Conservation (phyloP, 768 basidiomycete species). For the Pulveroboletus frians region DNA sequence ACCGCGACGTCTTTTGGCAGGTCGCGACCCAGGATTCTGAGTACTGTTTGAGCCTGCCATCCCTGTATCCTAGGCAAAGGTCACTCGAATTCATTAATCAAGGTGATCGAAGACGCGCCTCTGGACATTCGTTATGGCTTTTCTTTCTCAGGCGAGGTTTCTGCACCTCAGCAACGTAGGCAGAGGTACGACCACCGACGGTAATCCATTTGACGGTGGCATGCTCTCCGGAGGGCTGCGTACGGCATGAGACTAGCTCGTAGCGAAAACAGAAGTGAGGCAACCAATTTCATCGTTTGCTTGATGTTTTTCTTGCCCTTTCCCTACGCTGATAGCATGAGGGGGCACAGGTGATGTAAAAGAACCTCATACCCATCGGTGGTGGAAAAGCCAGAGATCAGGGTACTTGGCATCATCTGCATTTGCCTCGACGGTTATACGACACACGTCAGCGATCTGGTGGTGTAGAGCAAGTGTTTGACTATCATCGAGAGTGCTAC, state of each 20-base stretch:
- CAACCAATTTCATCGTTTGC: slow-evolving; percentile 45
- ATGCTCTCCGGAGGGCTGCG: slow-evolving; percentile 60
- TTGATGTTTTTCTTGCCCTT: slow-evolving; percentile 54
- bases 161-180: slow-evolving; percentile 64
- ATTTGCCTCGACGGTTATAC: slow-evolving; percentile 58
- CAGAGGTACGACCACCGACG: slow-evolving; percentile 74
- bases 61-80: not conserved
- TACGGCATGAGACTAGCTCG: slow-evolving; percentile 2
- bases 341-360: not conserved
- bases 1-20: slow-evolving; percentile 9
- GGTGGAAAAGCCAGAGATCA: slow-evolving; percentile 58
- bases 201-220: slow-evolving; percentile 72
- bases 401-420: slow-evolving; percentile 69
- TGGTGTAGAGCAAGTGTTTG: slow-evolving; percentile 49
- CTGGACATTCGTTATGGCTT: not conserved
- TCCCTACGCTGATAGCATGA: slow-evolving; percentile 34
- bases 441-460: slow-evolving; percentile 51
- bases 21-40: not conserved
- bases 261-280: not conserved
- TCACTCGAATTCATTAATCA: not conserved
- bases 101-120: not conserved
- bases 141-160: slow-evolving; percentile 19
- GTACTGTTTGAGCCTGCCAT: not conserved
- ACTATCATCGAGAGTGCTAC: slow-evolving; percentile 46
- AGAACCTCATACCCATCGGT: slow-evolving; percentile 52